These are phyloP conservation scores for Arachis hypogaea DNA, from an alignment of 306 rosid genomes.

Conservation along the genomic window DNA sequence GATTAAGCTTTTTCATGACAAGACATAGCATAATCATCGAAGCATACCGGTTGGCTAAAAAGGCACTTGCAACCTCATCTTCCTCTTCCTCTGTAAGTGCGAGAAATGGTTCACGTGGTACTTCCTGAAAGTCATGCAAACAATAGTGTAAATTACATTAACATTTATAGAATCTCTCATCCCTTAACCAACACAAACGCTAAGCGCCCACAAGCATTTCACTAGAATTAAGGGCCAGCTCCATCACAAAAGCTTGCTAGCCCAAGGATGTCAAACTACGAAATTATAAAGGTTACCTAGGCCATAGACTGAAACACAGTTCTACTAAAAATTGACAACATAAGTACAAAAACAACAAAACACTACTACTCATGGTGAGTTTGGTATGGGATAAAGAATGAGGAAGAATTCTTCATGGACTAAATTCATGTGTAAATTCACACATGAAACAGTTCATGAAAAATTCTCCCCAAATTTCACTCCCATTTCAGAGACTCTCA, in stretches of 20 bases:
- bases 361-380: not conserved
- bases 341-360: not conserved
- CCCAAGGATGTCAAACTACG: too few relatives aligned
- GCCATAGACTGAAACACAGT: not conserved
- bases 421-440: too few relatives aligned
- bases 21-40: slow-evolving; percentile 31
- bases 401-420: too few relatives aligned
- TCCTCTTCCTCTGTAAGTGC: slow-evolving; percentile 69
- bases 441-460: too few relatives aligned
- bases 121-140: slow-evolving; percentile 56
- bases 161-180: slow-evolving; percentile 31
- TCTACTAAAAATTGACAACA: slow-evolving; percentile 2
- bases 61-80: slow-evolving; percentile 56
- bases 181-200: slow-evolving; percentile 15
- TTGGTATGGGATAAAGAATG: too few relatives aligned
- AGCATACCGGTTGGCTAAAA: slow-evolving; percentile 60
- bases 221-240: too few relatives aligned
- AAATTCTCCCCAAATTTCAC: too few relatives aligned
- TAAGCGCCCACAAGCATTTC: not conserved
- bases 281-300: too few relatives aligned
- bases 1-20: slow-evolving; percentile 28
- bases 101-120: slow-evolving; percentile 61
- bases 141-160: slow-evolving; percentile 15
- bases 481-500: too few relatives aligned
- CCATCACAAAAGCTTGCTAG: too few relatives aligned